Base-by-base conservation (phyloP, 192 early-diverging fungal genomes). In the Umbelopsis sp. region DNA sequence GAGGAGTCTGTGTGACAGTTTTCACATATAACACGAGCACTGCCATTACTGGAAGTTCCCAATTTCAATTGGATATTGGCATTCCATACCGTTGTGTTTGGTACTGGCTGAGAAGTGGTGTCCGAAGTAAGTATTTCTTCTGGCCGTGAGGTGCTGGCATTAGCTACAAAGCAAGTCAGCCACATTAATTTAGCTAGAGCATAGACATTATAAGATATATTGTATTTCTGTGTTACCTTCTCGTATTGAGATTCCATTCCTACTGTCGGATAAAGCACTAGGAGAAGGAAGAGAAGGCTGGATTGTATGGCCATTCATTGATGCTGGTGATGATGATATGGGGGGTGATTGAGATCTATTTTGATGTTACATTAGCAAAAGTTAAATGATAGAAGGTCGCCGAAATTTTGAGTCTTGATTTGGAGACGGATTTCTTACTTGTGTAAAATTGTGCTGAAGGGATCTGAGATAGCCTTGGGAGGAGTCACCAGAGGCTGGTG, bases 1-100 rank as follows among this genome's bases (percentile, higher is more conserved):
- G 71, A 73, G 25, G 70, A 69, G 27, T 64, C 49, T 11, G 76
- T 77, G 13, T 58, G 52, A 77, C 76, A 77, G 41, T 67, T 77
- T 55, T 77, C 71, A 66, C 76, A 77, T 22, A 23, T n/a, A 8
- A 73, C 72, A 33, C 49, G 66, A 0, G 49, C 33, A 18, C 23
- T 66, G 20, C n/a, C 45, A 20, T 20, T 15, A 22, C 21, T 45
- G 9, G 58, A 1, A 30, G 46, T 25, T 21, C 41, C 49, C 22
- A 18, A 16, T 18, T 33, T 52, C 35, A 33, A 10, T 21, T 51
- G 27, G n/a, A 52, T 49, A 37, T 41, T 49, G 25, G 67, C 12
- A 23, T 49, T 49, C 49, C 48, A 49, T 64, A 64, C 45, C 9
- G 47, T 1, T 2, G 65, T 47, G 25, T 27, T n/a, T 27, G 52